These are phyloP conservation scores for Thelephora ganbajun DNA, from an alignment of 768 basidiomycete genomes.

Conservation along the genomic window DNA sequence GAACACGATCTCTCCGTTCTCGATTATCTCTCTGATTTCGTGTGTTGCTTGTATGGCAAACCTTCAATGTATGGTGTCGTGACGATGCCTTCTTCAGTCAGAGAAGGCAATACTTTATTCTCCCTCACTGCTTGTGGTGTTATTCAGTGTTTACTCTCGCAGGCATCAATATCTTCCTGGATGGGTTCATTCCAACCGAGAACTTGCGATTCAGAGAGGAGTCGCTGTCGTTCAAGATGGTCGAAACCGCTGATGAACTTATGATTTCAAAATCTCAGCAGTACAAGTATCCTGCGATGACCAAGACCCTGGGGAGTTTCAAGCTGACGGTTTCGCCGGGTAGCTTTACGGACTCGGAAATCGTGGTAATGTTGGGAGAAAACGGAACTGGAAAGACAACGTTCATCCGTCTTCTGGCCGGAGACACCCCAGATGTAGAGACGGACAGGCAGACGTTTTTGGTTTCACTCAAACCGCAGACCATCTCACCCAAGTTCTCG, in stretches of 20 bases:
- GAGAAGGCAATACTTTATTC: constrained; percentile 54
- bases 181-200: constrained; percentile 97
- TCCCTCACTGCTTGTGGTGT: not conserved
- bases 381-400: constrained; percentile 99
- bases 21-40: constrained; percentile 96
- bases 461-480: constrained; percentile 97
- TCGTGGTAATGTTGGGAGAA: constrained; percentile 98
- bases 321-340: constrained; percentile 88
- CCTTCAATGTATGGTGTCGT: constrained; percentile 97
- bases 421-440: constrained; percentile 80
- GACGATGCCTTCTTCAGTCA: constrained; percentile 95
- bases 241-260: constrained; percentile 89
- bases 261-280: constrained; percentile 76
- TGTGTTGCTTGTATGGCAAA: constrained; percentile 96
- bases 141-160: constrained; percentile 2
- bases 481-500: constrained; percentile 94
- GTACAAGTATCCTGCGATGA: constrained; percentile 91
- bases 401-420: constrained; percentile 88
- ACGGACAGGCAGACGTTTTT: constrained; percentile 67
- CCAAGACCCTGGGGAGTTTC: constrained; percentile 90
- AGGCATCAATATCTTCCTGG: constrained; percentile 99
- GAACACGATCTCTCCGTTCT: constrained; percentile 98
- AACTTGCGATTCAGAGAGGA: constrained; percentile 97
- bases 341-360: constrained; percentile 96
- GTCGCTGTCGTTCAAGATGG: constrained; percentile 92